phyloP scores from a whole-genome alignment of 2,329 filamentous ascomycete genomes.

The Arthroderma sp. region DNA sequence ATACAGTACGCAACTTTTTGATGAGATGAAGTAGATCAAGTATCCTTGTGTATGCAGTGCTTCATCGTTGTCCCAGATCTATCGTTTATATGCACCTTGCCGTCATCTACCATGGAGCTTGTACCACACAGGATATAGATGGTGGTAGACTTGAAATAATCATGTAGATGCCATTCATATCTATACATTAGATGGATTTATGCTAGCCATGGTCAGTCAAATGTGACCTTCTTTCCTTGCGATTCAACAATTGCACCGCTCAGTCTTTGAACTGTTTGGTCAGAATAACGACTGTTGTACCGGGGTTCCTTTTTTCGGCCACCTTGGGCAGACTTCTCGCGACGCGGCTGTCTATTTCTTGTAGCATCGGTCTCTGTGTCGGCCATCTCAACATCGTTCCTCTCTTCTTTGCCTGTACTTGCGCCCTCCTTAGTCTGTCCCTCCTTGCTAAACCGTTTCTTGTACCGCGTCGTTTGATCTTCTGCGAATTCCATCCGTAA shows the following conservation, averaged over 20 bases:
- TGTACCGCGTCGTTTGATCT: slow-evolving; percentile 76
- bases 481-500: slow-evolving; percentile 89
- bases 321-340: slow-evolving; percentile 25
- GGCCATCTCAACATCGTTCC: slow-evolving; percentile 1
- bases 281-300: slow-evolving; percentile 28
- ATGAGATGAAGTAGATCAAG: too few relatives aligned
- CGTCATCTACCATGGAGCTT: too few relatives aligned
- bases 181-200: too few relatives aligned
- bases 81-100: too few relatives aligned
- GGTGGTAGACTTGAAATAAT: too few relatives aligned
- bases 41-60: too few relatives aligned
- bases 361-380: slow-evolving; percentile 8
- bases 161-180: too few relatives aligned
- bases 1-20: too few relatives aligned
- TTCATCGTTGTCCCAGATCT: too few relatives aligned
- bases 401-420: slow-evolving; percentile 15
- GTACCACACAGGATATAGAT: too few relatives aligned
- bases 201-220: slow-evolving; percentile 42
- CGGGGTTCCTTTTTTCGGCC: slow-evolving; percentile 12
- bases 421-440: slow-evolving; percentile 30
- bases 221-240: slow-evolving; percentile 68
- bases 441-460: slow-evolving; percentile 81
- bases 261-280: slow-evolving; percentile 47
- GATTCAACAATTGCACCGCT: slow-evolving; percentile 68
- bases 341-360: slow-evolving; percentile 16